Evolutionary conservation across 345 rosid genomes (phyloP).

Genomic region (Chamaenerion angustifolium): DNA sequence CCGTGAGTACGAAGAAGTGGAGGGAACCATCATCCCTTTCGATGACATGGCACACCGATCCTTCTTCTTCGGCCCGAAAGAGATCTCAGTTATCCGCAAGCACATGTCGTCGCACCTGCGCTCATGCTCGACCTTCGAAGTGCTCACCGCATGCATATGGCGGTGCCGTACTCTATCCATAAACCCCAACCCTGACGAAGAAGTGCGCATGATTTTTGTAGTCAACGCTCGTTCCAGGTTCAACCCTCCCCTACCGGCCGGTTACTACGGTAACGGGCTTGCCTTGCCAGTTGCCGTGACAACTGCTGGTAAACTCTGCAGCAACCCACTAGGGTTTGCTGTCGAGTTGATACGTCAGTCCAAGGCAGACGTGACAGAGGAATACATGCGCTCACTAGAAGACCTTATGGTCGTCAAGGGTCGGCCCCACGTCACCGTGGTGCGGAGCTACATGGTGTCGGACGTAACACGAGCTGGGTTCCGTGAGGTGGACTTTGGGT

Average conservation of each 20-base stretch:
- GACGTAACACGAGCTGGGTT: constrained; percentile 27
- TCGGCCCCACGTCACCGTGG: constrained; percentile 22
- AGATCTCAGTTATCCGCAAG: constrained; percentile 21
- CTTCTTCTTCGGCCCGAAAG: constrained; percentile 12
- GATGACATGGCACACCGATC: constrained; percentile 4
- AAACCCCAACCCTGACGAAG: constrained; percentile 27
- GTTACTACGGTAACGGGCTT: constrained; percentile 40
- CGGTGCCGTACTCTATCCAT: constrained; percentile 40
- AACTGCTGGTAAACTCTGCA: constrained; percentile 19
- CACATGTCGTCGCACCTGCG: constrained; percentile 21
- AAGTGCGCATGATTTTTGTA: constrained; percentile 27
- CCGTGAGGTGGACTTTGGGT: constrained; percentile 27
- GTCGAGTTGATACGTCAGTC: constrained; percentile 26
- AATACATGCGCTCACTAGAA: constrained; percentile 35
- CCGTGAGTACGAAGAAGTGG: constrained; percentile 2
- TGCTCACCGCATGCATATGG: constrained; percentile 39
- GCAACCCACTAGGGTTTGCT: constrained; percentile 33
- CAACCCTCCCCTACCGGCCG: constrained; percentile 23
- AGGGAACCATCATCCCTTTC: background rate
- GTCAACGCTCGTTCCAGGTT: constrained; percentile 30
- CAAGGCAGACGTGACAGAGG: constrained; percentile 30
- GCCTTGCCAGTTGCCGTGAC: constrained; percentile 28
- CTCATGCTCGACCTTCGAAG: constrained; percentile 22
- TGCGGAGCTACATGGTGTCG: constrained; percentile 19
- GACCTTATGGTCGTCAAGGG: constrained; percentile 31